Conservation (phyloP, 257 asterid species). For the Primulina tabacum region DNA sequence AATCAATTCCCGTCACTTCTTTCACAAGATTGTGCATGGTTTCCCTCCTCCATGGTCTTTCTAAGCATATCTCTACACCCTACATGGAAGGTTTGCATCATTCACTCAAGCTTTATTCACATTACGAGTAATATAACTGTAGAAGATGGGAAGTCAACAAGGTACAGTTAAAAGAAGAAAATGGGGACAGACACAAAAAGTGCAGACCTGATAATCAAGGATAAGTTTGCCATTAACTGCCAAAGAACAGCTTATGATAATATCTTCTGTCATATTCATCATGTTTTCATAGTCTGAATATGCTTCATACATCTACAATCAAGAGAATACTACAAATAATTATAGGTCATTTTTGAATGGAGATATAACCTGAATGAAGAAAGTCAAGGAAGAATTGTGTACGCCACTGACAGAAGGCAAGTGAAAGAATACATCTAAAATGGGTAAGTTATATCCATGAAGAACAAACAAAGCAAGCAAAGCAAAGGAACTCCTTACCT, state of each 20-base stretch:
- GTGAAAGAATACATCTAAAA: conserved; percentile 8
- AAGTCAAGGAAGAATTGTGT: conserved; percentile 6
- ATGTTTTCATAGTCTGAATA: conserved; percentile 93
- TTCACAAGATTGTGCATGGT: conserved; percentile 94
- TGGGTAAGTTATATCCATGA: conserved; percentile 9
- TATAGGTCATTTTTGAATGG: conserved; percentile 4
- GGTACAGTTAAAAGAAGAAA: not conserved
- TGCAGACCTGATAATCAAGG: conserved; percentile 78
- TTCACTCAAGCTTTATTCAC: not conserved
- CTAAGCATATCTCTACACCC: conserved; percentile 84
- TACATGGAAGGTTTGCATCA: conserved; percentile 27
- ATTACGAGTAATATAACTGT: not conserved
- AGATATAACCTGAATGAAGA: not conserved
- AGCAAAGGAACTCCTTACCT: conserved; percentile 46
- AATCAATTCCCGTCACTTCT: conserved; percentile 85
- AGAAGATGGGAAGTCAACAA: not conserved
- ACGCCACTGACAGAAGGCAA: not conserved
- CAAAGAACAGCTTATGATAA: conserved; percentile 77
- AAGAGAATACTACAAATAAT: conserved; percentile 21
- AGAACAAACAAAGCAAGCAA: not conserved
- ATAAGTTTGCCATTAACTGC: conserved; percentile 78
- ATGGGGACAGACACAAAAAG: not conserved
- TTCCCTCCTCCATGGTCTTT: conserved; percentile 97
- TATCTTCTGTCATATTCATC: conserved; percentile 96
- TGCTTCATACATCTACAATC: conserved; percentile 86